Evolutionary conservation across 176 grass and related monocot species (phyloP).

Genomic region (Aegilops tauschii): DNA sequence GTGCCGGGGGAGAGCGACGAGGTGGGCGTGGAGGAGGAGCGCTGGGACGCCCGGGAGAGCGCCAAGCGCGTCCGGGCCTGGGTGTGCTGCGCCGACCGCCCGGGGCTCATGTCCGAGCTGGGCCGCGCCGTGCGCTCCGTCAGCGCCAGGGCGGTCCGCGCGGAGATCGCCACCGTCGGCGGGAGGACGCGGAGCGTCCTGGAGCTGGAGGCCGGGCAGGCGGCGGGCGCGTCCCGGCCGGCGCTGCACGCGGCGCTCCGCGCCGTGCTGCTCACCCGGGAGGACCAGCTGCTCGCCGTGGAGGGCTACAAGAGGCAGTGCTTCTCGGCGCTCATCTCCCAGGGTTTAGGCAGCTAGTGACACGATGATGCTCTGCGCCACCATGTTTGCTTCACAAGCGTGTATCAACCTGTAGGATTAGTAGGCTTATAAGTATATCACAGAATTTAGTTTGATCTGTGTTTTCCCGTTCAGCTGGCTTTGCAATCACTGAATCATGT

Average conservation of each 20-base stretch:
- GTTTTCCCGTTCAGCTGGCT: background rate
- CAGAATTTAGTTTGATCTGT: background rate
- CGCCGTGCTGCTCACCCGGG: slow-evolving; percentile 57
- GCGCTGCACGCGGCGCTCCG: slow-evolving; percentile 75
- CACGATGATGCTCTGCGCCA: background rate
- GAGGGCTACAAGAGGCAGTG: slow-evolving; percentile 66
- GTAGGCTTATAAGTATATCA: background rate
- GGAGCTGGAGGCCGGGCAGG: slow-evolving; percentile 55
- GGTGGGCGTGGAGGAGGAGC: slow-evolving; percentile 60
- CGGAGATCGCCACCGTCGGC: slow-evolving; percentile 79
- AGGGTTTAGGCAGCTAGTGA: slow-evolving; percentile 17
- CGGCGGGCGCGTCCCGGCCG: background rate
- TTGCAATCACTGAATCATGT: background rate
- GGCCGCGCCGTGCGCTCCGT: slow-evolving; percentile 68
- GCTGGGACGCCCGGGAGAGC: slow-evolving; percentile 9
- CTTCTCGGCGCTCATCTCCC: slow-evolving; percentile 46
- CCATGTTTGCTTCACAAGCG: background rate
- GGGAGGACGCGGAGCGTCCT: slow-evolving; percentile 73
- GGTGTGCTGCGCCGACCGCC: slow-evolving; percentile 87
- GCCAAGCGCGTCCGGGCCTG: slow-evolving; percentile 53
- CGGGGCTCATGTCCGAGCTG: slow-evolving; percentile 84
- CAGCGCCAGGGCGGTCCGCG: slow-evolving; percentile 67
- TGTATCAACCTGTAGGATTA: background rate
- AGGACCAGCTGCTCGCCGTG: slow-evolving; percentile 42
- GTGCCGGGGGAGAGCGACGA: slow-evolving; percentile 72